These are phyloP conservation scores for Niveomyces coronatus DNA, from an alignment of 2,329 filamentous ascomycete species.

Conservation along the genomic window DNA sequence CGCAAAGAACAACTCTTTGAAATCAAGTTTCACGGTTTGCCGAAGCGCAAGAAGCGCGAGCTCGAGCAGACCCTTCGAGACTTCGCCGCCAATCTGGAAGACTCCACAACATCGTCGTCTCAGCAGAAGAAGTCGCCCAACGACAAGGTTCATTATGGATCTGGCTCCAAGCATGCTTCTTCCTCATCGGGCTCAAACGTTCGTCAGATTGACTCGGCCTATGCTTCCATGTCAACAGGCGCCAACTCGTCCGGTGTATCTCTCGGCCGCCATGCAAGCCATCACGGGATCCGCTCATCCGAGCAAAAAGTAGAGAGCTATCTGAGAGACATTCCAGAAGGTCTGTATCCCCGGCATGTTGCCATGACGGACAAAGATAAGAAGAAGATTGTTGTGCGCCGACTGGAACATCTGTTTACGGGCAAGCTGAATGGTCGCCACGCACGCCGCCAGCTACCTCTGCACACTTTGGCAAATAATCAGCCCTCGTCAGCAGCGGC, in stretches of 20 bases:
- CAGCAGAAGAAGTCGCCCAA: constrained; percentile 30
- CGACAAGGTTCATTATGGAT: constrained; percentile 31
- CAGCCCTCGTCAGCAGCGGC: background rate
- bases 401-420: constrained; percentile 73
- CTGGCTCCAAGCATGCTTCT: constrained; percentile 41
- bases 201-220: constrained; percentile 49
- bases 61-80: constrained; percentile 62
- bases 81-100: constrained; percentile 56
- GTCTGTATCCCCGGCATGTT: constrained; percentile 51
- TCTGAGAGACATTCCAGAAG: constrained; percentile 61
- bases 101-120: constrained; percentile 31
- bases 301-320: constrained; percentile 59
- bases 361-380: constrained; percentile 61
- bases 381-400: constrained; percentile 66
- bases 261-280: constrained; percentile 23
- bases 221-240: constrained; percentile 55
- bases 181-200: constrained; percentile 43
- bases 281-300: constrained; percentile 28
- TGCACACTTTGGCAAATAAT: constrained; percentile 11
- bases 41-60: constrained; percentile 63
- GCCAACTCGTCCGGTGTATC: constrained; percentile 33
- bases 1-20: constrained; percentile 74
- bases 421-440: constrained; percentile 47
- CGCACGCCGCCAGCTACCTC: constrained; percentile 17
- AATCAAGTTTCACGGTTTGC: constrained; percentile 65